Conservation (phyloP, 2,329 filamentous ascomycete genomes). For the Dactylellina cionopaga region DNA sequence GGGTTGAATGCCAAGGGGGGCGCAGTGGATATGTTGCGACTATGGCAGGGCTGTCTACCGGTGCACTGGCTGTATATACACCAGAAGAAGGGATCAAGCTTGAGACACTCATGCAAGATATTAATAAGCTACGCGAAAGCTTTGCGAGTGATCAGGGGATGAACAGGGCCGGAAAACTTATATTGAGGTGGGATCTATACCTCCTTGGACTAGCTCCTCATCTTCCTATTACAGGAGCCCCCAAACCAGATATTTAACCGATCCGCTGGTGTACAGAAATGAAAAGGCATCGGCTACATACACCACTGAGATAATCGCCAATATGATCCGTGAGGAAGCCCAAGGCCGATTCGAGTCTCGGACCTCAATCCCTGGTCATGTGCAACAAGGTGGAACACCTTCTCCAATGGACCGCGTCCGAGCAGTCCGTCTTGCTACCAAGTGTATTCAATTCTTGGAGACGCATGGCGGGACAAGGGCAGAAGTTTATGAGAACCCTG, state of each 20-base stretch:
- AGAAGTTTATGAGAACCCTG: constrained; percentile 73
- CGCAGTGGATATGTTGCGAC: constrained; percentile 93
- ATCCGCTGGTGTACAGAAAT: constrained; percentile 65
- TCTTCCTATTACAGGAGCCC: too few species aligned
- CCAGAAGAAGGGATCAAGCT: constrained; percentile 95
- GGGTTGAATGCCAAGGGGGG: constrained; percentile 93
- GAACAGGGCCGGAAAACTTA: constrained; percentile 88
- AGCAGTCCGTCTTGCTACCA: constrained; percentile 89
- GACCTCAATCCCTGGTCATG: constrained; percentile 90
- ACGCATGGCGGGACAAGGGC: constrained; percentile 73
- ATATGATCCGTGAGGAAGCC: constrained; percentile 94
- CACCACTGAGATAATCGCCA: constrained; percentile 89
- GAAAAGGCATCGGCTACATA: constrained; percentile 92
- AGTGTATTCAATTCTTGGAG: constrained; percentile 92
- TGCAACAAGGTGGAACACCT: constrained; percentile 91
- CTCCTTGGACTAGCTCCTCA: too few species aligned
- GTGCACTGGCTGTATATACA: constrained; percentile 92
- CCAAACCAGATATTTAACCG: too few species aligned
- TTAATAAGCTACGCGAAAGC: constrained; percentile 84
- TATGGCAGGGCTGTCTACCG: constrained; percentile 87
- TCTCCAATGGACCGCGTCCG: constrained; percentile 96
- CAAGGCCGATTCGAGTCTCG: constrained; percentile 91
- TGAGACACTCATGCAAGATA: constrained; percentile 90
- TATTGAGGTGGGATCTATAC: constrained; percentile 66
- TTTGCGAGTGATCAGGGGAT: constrained; percentile 88